Evolutionary conservation across 2,329 filamentous ascomycete genomes (phyloP), one percentile per base, ranked within the genome.

Genomic region (Alternaria incomplexa): DNA sequence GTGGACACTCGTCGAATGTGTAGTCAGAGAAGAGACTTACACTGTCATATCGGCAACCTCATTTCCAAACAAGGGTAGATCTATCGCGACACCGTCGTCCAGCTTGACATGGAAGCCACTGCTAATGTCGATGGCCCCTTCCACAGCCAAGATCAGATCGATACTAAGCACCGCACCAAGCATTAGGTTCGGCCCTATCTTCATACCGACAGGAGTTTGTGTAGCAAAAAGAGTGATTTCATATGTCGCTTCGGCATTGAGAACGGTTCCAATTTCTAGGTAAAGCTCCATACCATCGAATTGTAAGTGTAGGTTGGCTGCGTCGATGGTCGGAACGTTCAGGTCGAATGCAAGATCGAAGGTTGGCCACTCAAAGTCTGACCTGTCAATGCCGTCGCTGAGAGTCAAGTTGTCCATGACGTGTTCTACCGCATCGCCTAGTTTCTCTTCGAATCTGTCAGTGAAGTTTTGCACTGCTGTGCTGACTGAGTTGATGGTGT

Each of bases 91-190:
- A 0, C 82, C 82, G 46, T 88, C 83, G 4, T 88, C 83, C 0
- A 88, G 73, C 55, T 82, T 81, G 56, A 89, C 79, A 65, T 89
- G 87, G 32, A 89, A 84, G 0, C 87, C 87, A 17, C 79, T 85
- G 52, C 79, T 84, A 12, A 89, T 83, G 26, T 84, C 81, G 22
- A 88, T 78, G 45, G 82, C 76, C 0, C 79, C 79, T 3, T 86
- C 79, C 0, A 81, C 82, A 13, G 75, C 82, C 25, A 89, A 68
- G 23, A 89, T 84, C 15, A 89, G 75, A 56, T 88, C 86, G 1
- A 87, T 74, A 0, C 79, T 77, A 45, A 86, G 83, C 1, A 86
- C 72, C 1, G 85, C 74, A 0, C 86, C 87, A 0, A 87, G 62
- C 22, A 82, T 73, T 0, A 85, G 63, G 2, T 82, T 22, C 11